Evolutionary conservation across 352 stramenopile genomes (phyloP).

Genomic region (Globisporangium mamillatum): DNA sequence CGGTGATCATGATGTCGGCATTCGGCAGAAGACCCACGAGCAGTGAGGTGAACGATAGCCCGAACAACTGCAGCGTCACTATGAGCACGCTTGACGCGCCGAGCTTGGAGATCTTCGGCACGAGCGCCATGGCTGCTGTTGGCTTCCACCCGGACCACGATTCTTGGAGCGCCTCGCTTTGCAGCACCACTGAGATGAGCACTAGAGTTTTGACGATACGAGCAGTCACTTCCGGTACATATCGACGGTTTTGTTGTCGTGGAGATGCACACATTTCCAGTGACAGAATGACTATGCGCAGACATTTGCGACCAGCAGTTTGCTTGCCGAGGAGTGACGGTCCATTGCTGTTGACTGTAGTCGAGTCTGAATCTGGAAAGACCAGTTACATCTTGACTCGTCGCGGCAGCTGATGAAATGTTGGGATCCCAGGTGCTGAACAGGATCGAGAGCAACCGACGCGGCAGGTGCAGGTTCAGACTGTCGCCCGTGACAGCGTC

Average conservation of each 20-base stretch:
- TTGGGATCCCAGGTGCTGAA: no score
- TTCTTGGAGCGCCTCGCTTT: not conserved
- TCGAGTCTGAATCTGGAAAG: no score
- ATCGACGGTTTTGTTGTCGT: no score
- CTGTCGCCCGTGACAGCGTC: not conserved
- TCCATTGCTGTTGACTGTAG: no score
- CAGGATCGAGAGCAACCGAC: not conserved
- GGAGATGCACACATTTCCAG: no score
- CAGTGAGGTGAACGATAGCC: not conserved
- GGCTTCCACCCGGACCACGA: conserved; percentile 19
- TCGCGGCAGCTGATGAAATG: no score
- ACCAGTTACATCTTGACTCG: no score
- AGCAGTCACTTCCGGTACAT: no score
- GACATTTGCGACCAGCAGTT: no score
- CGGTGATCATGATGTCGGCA: not conserved
- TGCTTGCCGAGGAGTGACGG: no score
- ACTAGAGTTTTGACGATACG: not conserved
- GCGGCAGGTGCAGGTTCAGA: not conserved
- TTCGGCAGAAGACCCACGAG: not conserved
- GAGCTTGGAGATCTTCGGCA: not conserved
- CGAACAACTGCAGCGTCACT: not conserved
- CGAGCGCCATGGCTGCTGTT: conserved; percentile 8
- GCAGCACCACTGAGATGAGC: not conserved
- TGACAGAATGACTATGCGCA: no score
- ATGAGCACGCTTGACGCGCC: not conserved